These are phyloP conservation scores for Pholiota conissans DNA, from an alignment of 768 basidiomycete genomes.

Conservation along the genomic window DNA sequence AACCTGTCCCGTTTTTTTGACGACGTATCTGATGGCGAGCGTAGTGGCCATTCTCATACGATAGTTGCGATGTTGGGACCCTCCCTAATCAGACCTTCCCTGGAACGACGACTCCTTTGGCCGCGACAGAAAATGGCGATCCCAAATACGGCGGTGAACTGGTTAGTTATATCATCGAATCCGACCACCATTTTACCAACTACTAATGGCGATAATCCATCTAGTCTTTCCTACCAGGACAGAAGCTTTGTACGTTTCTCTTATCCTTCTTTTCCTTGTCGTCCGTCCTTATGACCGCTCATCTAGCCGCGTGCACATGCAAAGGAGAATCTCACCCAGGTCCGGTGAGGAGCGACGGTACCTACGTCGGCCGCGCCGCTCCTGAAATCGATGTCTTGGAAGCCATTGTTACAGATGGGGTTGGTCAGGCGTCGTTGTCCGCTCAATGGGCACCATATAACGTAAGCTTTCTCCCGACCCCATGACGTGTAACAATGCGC, in stretches of 20 bases:
- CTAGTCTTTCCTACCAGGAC: constrained; percentile 74
- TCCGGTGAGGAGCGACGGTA: constrained; percentile 43
- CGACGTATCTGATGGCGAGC: not conserved
- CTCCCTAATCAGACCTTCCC: constrained; percentile 76
- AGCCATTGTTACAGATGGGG: constrained; percentile 23
- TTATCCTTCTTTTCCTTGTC: not conserved
- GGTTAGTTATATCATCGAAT: constrained; percentile 20
- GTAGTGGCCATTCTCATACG: constrained; percentile 72
- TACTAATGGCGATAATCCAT: not conserved
- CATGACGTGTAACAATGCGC: too few species aligned
- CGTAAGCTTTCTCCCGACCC: constrained; percentile 33
- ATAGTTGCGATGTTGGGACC: constrained; percentile 81
- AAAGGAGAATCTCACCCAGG: constrained; percentile 44
- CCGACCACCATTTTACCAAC: too few species aligned
- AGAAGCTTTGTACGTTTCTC: constrained; percentile 30
- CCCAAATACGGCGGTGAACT: constrained; percentile 39
- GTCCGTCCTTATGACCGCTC: not conserved
- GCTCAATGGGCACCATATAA: constrained; percentile 63
- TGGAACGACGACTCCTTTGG: constrained; percentile 49
- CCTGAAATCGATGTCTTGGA: constrained; percentile 74
- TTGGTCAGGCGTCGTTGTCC: constrained; percentile 46
- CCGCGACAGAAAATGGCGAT: constrained; percentile 46
- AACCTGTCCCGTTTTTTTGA: not conserved
- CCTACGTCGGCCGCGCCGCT: constrained; percentile 62
- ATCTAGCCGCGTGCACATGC: constrained; percentile 39